Evolutionary conservation across 2,329 filamentous ascomycete species (phyloP), one percentile per base, ranked within the genome.

Genomic region (Alternaria arborescens): DNA sequence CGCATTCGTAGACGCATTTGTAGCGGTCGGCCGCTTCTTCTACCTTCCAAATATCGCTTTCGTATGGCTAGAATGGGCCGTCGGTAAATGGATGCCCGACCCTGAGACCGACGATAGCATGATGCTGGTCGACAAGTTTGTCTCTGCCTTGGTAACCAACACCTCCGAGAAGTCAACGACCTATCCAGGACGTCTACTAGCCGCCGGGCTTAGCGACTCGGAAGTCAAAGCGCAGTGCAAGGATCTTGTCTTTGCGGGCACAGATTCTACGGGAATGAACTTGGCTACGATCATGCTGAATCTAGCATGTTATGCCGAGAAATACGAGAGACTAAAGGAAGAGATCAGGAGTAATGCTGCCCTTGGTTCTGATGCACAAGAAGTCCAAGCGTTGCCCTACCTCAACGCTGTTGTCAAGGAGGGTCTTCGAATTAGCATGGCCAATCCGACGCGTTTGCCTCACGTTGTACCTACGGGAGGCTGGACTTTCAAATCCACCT

Each of bases 1-100:
- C 78, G 79, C 46, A 0, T 87, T 87, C 67, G 84, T 88, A 12
- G 82, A 87, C 68, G 78, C 82, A 3, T 84, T 85, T 64, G 85
- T 87, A 3, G 84, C 82, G 5, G 82, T 86, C 7, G 84, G 84
- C 0, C 77, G 83, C 4, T 85, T 87, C 67, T 86, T 85, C 69
- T 85, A 85, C 64, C 69, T 87, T 1, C 83, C 83, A 1, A 81
- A 77, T 24, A 72, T 62, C 44, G 66, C 78, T 3, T 83, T 84
- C 58, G 58, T 74, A 12, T 69, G 77, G 14, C 63, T 82, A 22
- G 81, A 83, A 38, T 78, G 77, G 60, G 64, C 67, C 16, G 60
- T 77, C 1, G 68, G 74, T 10, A 79, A 80, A 58, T 73, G 77
- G 41, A 74, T 74, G 4, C 68, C 75, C 5, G 77, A 77, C 32